These are phyloP conservation scores for Naematelia aurantialba DNA, from an alignment of 768 basidiomycete genomes.

Conservation along the genomic window DNA sequence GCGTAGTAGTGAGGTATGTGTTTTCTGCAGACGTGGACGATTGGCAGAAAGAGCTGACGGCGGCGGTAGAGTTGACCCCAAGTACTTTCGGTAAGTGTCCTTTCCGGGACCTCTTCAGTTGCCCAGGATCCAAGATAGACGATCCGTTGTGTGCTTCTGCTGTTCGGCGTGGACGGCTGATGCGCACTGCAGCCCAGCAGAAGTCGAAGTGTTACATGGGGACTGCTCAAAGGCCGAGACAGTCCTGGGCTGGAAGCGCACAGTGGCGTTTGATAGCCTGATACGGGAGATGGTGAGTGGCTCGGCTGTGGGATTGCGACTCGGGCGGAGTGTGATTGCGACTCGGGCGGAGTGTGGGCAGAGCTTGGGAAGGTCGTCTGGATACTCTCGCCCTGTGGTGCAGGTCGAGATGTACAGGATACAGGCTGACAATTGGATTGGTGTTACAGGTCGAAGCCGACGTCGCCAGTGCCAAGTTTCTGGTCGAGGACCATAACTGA, in stretches of 20 bases:
- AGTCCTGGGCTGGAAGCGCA: slow-evolving; percentile 83
- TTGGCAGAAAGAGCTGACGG: not conserved
- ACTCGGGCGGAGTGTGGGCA: no score
- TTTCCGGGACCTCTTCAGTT: no score
- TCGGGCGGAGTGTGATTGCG: not conserved
- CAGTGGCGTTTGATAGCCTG: slow-evolving; percentile 74
- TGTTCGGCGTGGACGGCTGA: no score
- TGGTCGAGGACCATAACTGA: slow-evolving; percentile 5
- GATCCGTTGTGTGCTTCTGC: no score
- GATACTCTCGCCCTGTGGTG: no score
- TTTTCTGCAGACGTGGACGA: not conserved
- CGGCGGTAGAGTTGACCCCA: not conserved
- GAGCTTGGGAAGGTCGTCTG: no score
- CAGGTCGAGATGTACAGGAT: no score
- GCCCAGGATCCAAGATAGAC: no score
- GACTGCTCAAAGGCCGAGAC: slow-evolving; percentile 87
- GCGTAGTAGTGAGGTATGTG: not conserved
- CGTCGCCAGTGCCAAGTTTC: slow-evolving; percentile 1
- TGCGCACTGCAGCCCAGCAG: slow-evolving; percentile 89
- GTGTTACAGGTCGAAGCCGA: slow-evolving; percentile 1
- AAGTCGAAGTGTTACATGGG: slow-evolving; percentile 89
- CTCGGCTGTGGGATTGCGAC: no score
- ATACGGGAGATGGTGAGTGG: slow-evolving; percentile 87
- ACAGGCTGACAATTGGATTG: no score
- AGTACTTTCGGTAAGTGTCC: not conserved